Evolutionary conservation across 2,329 filamentous ascomycete genomes (phyloP).

Genomic region (Apiospora aurea): DNA sequence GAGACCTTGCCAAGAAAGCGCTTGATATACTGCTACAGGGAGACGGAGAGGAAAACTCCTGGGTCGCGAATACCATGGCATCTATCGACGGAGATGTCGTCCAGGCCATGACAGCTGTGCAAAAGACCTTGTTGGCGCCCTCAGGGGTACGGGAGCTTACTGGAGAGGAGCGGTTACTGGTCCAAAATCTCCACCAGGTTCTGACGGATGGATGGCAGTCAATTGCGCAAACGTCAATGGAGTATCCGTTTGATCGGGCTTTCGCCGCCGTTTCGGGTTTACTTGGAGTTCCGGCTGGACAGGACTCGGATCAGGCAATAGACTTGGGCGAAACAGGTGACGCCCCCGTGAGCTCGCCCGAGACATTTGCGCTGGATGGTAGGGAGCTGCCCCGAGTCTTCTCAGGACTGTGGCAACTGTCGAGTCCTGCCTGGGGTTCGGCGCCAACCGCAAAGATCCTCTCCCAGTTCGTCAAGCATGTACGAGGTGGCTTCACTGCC

Average conservation of each 20-base stretch:
- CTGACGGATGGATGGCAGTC: slow-evolving; percentile 6
- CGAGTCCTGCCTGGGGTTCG: slow-evolving; percentile 41
- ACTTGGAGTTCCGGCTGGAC: neutral
- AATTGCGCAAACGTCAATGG: neutral
- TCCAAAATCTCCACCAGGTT: slow-evolving; percentile 16
- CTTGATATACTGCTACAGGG: slow-evolving; percentile 15
- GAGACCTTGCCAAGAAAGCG: slow-evolving; percentile 28
- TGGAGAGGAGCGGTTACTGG: slow-evolving; percentile 27
- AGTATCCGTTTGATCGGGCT: slow-evolving; percentile 25
- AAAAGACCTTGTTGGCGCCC: slow-evolving; percentile 39
- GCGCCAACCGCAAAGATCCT: slow-evolving; percentile 37
- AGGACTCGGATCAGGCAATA: neutral
- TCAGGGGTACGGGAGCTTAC: slow-evolving; percentile 33
- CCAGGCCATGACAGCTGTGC: slow-evolving; percentile 45
- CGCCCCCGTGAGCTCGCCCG: slow-evolving; percentile 5
- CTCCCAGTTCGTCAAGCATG: slow-evolving; percentile 35
- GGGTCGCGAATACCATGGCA: slow-evolving; percentile 22
- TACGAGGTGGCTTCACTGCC: slow-evolving; percentile 38
- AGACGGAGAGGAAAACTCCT: neutral
- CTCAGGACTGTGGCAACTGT: slow-evolving; percentile 41
- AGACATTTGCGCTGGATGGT: slow-evolving; percentile 34
- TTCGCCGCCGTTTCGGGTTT: slow-evolving; percentile 20
- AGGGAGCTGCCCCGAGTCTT: slow-evolving; percentile 38
- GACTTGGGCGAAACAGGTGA: neutral
- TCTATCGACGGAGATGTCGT: slow-evolving; percentile 43